Conservation (phyloP, 148 eudicot genomes). For the Rhododendron griersonianum region DNA sequence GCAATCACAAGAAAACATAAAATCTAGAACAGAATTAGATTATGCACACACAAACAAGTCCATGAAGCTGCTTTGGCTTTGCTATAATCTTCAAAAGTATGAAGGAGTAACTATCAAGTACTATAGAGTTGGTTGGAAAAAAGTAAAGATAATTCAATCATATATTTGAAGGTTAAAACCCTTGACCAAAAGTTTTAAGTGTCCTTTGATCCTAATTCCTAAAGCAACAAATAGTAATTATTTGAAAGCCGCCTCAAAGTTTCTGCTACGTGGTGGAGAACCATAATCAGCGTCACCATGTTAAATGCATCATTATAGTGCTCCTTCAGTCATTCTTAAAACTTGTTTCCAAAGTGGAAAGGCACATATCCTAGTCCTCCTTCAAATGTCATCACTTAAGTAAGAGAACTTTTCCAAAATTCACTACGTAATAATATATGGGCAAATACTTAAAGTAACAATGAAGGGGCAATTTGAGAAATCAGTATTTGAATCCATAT, state of each 20-base stretch:
- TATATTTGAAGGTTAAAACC: neutral
- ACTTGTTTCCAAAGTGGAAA: neutral
- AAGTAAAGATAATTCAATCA: neutral
- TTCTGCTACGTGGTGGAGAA: neutral
- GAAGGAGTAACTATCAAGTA: neutral
- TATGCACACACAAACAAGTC: neutral
- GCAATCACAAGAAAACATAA: neutral
- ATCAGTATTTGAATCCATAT: neutral
- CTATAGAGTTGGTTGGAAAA: neutral
- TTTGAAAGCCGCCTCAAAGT: neutral
- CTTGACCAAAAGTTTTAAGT: neutral
- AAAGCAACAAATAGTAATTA: neutral
- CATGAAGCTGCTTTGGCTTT: neutral
- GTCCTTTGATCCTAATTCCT: neutral
- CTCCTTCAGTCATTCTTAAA: neutral
- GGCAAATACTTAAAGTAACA: neutral
- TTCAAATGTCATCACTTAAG: neutral
- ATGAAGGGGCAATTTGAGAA: neutral
- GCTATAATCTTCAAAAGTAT: neutral
- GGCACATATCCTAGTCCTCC: neutral
- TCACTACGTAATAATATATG: neutral
- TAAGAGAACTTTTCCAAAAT: neutral
- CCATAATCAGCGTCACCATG: neutral
- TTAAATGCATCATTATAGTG: neutral
- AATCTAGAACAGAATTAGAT: neutral